Conservation (phyloP, 2,329 filamentous ascomycete genomes). For the Colletotrichum spinosum region DNA sequence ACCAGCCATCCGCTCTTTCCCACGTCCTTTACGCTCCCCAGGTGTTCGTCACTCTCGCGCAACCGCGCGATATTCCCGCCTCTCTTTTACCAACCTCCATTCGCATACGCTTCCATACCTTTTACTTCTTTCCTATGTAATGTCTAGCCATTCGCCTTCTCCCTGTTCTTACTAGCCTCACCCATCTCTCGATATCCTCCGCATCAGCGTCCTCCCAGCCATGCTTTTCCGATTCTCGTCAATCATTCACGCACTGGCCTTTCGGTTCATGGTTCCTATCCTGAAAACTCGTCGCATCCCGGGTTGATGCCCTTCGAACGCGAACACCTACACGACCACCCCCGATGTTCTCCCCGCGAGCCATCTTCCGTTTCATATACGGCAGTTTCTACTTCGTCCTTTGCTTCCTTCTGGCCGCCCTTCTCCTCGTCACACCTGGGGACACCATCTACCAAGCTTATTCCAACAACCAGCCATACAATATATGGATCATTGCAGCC, state of each 20-base stretch:
- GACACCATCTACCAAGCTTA: constrained; percentile 86
- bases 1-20: constrained; percentile 28
- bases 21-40: not conserved
- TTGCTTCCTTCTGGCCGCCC: constrained; percentile 76
- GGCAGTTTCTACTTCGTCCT: constrained; percentile 81
- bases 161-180: constrained; percentile 15
- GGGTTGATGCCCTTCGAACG: constrained; percentile 29
- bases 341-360: constrained; percentile 56
- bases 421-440: constrained; percentile 83
- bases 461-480: constrained; percentile 74
- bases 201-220: constrained; percentile 32
- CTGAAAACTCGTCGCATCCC: constrained; percentile 38
- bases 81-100: constrained; percentile 30
- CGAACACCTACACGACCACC: constrained; percentile 28
- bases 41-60: constrained; percentile 30
- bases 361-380: constrained; percentile 85
- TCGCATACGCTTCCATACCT: constrained; percentile 10
- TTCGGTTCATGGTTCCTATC: constrained; percentile 32
- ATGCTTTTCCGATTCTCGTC: constrained; percentile 40
- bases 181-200: not conserved
- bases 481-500: constrained; percentile 84
- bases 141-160: constrained; percentile 22
- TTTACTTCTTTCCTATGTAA: constrained; percentile 29
- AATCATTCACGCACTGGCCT: constrained; percentile 39
- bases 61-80: constrained; percentile 22